Base-by-base conservation (phyloP, 1,139 yeast species). In the Yamadazyma friedrichii region DNA sequence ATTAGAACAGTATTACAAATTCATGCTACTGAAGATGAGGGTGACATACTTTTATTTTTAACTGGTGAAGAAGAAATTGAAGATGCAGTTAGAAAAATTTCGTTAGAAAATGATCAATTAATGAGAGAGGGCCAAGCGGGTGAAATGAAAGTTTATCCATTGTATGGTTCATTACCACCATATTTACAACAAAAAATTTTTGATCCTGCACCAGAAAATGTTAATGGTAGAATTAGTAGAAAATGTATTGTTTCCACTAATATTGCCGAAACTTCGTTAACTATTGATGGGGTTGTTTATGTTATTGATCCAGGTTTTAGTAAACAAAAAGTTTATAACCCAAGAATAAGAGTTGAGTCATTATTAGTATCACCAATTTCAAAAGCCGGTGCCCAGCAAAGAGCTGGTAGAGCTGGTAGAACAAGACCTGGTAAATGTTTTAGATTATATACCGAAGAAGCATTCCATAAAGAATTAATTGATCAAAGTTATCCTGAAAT, bases 321-420 rank as follows among this genome's bases (percentile, higher is more conserved):
- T 26, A 93, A 93, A 61, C 98, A 93, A 64, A 93, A 93, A 57
- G 97, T 91, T 42, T 93, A 91, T 68, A 93, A 93, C 62, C 98
- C 98, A 37, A 79, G 98, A 63, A 88, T 91, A 49, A 78, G 98
- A 64, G 97, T 93, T 17, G 98, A 93, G 62, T 89, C 97, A 0
- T 73, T 93, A 53, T 74, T 93, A 42, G 98, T 93, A 6, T 88
- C 96, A 8, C 98, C 98, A 35, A 91, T 93, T 49, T 91, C 98
- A 12, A 93, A 89, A 64, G 98, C 98, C 0, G 83, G 95, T 40
- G 96, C 98, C 1, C 97, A 91, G 64, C 98, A 93, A 66, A 80
- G 98, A 67, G 98, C 98, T 26, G 98, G 98, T 78, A 89, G 98
- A 79, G 98, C 98, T 43, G 98, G 98, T 73, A 94, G 98, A 80